Conservation (phyloP, 805 yeast species). For the Suhomyces sp. region DNA sequence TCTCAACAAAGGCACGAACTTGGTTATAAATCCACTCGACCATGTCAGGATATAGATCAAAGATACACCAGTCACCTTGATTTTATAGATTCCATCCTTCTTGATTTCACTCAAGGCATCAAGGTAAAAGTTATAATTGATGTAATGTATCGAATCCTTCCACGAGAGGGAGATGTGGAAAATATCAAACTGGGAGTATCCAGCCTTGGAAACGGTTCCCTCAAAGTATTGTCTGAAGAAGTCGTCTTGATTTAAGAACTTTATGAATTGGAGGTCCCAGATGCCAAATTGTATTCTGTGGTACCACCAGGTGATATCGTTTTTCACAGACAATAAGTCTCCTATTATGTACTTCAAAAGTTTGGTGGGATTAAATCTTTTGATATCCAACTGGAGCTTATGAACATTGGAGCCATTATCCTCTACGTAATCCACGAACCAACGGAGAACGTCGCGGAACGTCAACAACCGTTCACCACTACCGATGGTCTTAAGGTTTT, state of each 20-base stretch:
- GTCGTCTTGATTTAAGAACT: constrained; percentile 40
- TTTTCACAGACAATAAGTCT: constrained; percentile 27
- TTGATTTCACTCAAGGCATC: constrained; percentile 18
- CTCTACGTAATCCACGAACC: constrained; percentile 28
- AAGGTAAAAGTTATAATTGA: constrained; percentile 37
- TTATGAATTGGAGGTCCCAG: constrained; percentile 40
- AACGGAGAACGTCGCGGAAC: constrained; percentile 31
- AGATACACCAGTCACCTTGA: constrained; percentile 36
- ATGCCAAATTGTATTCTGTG: constrained; percentile 39
- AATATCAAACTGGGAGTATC: constrained; percentile 31
- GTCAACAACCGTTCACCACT: constrained; percentile 34
- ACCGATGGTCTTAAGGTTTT: constrained; percentile 28
- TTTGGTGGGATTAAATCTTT: constrained; percentile 37
- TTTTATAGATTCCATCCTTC: constrained; percentile 16
- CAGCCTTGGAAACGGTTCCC: constrained; percentile 14
- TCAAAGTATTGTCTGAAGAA: constrained; percentile 29
- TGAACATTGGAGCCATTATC: constrained; percentile 14
- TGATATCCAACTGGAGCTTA: constrained; percentile 41
- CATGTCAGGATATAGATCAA: constrained; percentile 39
- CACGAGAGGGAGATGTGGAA: constrained; percentile 37
- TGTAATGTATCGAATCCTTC: constrained; percentile 30
- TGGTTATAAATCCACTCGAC: constrained; percentile 33
- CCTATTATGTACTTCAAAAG: constrained; percentile 28
- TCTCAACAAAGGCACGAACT: constrained; percentile 37
- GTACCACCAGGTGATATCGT: constrained; percentile 39